These are phyloP conservation scores for Penicillium sp. DNA, from an alignment of 2,329 filamentous ascomycete species.

Conservation along the genomic window DNA sequence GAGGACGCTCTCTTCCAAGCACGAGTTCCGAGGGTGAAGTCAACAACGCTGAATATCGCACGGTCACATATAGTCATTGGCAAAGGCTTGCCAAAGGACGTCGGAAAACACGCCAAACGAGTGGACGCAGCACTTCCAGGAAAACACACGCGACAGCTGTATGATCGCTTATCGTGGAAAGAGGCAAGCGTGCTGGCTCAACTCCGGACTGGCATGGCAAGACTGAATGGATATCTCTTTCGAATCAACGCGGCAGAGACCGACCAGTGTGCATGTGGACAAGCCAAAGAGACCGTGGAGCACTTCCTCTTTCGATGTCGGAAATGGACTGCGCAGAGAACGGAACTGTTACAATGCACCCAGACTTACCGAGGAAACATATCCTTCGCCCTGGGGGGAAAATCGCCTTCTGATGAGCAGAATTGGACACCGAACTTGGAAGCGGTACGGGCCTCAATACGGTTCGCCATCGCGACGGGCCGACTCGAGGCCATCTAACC, in stretches of 20 bases:
- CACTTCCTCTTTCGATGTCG: slow-evolving; percentile 16
- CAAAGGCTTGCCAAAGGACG: too few relatives aligned
- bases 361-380: slow-evolving; percentile 25
- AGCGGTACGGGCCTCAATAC: too few relatives aligned
- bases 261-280: not conserved
- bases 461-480: too few relatives aligned
- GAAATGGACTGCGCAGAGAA: slow-evolving; percentile 26
- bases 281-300: slow-evolving; percentile 11
- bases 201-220: too few relatives aligned
- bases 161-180: too few relatives aligned
- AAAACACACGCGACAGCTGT: not conserved
- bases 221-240: too few relatives aligned
- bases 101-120: too few relatives aligned
- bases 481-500: not conserved
- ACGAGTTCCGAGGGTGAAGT: slow-evolving; percentile 23
- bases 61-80: slow-evolving; percentile 15
- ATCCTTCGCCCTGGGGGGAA: slow-evolving; percentile 30
- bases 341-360: slow-evolving; percentile 23
- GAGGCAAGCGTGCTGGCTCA: too few relatives aligned
- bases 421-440: too few relatives aligned
- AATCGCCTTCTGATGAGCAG: too few relatives aligned
- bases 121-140: too few relatives aligned
- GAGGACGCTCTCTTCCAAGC: slow-evolving; percentile 14
- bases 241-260: too few relatives aligned
- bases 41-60: slow-evolving; percentile 26